phyloP scores from a whole-genome alignment of 352 stramenopile genomes.

The Phytopythium boreale region DNA sequence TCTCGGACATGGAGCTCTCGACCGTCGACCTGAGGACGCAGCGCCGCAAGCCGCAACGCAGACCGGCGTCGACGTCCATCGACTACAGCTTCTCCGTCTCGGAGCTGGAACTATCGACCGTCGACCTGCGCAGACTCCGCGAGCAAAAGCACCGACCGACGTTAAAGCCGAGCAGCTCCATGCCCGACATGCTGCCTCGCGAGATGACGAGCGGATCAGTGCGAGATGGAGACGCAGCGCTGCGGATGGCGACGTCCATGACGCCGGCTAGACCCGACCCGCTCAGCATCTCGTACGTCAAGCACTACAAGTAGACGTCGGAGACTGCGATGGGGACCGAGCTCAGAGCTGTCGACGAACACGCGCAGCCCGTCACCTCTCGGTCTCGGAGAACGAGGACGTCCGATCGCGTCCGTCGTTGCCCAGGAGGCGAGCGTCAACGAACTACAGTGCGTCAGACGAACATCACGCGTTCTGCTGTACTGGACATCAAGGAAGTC shows the following conservation, averaged over 20 bases:
- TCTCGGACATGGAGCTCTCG: constrained; percentile 1
- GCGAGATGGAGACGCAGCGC: neutral
- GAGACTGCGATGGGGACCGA: neutral
- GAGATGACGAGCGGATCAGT: neutral
- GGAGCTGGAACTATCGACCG: constrained; percentile 10
- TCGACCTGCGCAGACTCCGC: constrained; percentile 12
- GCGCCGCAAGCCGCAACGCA: neutral
- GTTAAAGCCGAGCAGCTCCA: neutral
- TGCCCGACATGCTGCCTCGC: neutral
- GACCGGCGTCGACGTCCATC: neutral
- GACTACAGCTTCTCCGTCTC: constrained; percentile 1
- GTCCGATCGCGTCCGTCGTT: neutral
- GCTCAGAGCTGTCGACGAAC: neutral
- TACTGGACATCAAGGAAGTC: neutral
- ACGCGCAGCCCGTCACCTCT: neutral
- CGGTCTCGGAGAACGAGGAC: neutral
- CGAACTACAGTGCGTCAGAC: neutral
- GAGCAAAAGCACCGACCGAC: constrained; percentile 8
- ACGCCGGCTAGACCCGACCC: neutral
- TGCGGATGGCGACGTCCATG: neutral
- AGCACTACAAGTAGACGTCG: constrained; percentile 5
- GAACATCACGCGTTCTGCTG: neutral
- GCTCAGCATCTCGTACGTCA: constrained; percentile 10
- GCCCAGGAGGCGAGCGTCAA: neutral
- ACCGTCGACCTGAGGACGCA: constrained; percentile 1